Conservation (phyloP, 2,329 filamentous ascomycete genomes). For the Pseudocercospora musae region DNA sequence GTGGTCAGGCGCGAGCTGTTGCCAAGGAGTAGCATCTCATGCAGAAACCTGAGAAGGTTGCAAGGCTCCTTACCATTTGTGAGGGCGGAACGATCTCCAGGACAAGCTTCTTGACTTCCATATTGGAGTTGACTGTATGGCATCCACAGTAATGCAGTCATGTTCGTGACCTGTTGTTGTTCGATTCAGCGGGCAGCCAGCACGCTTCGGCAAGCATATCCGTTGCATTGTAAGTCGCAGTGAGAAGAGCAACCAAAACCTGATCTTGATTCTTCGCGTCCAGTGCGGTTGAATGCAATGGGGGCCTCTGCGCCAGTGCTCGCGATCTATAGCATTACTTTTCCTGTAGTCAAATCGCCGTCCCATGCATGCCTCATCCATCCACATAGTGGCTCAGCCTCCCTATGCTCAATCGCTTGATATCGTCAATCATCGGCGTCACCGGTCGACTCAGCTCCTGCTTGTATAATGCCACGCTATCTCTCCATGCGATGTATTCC, state of each 20-base stretch:
- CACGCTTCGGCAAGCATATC: not conserved
- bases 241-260: not conserved
- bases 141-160: not conserved
- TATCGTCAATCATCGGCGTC: conserved; percentile 26
- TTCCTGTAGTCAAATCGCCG: not conserved
- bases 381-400: conserved; percentile 30
- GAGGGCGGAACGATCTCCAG: not conserved
- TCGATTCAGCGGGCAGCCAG: not conserved
- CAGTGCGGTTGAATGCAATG: conserved; percentile 1
- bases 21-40: not conserved
- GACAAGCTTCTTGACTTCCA: not conserved
- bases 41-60: not conserved
- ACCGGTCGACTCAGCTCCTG: conserved; percentile 31
- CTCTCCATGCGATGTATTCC: conserved; percentile 85
- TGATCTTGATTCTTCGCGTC: not conserved
- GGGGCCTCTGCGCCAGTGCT: not conserved
- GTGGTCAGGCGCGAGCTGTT: too few species aligned
- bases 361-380: conserved; percentile 13
- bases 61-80: not conserved
- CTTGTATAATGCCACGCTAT: conserved; percentile 76
- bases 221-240: not conserved
- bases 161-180: too few species aligned
- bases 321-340: not conserved
- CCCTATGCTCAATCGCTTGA: conserved; percentile 23
- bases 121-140: not conserved